Conservation (phyloP, 495 filamentous ascomycete genomes). For the Staphylotrichum tortipilum region DNA sequence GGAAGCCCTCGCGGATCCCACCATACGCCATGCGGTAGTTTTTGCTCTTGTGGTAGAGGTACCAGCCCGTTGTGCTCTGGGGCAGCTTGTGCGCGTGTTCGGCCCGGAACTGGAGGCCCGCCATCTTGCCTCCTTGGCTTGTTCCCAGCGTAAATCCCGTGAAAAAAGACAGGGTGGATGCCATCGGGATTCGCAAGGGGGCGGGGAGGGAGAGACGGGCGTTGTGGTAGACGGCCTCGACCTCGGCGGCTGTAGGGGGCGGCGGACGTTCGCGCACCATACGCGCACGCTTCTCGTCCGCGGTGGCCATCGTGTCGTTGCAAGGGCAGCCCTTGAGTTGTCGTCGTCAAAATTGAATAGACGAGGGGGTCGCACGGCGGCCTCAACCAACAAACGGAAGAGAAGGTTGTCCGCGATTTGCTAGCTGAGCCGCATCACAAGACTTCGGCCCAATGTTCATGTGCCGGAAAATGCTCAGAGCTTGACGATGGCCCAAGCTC, state of each 20-base stretch:
- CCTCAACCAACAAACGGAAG: too few relatives aligned
- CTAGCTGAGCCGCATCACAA: too few relatives aligned
- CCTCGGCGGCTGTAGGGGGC: conserved; percentile 7
- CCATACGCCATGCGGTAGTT: conserved; percentile 76
- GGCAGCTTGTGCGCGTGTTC: conserved; percentile 90
- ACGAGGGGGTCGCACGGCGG: too few relatives aligned
- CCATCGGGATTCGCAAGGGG: conserved; percentile 53
- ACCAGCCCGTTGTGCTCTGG: conserved; percentile 75
- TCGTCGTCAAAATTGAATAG: too few relatives aligned
- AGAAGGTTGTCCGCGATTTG: too few relatives aligned
- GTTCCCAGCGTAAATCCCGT: conserved; percentile 62
- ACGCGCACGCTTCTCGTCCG: neutral
- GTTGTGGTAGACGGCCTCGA: conserved; percentile 20
- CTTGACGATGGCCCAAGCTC: conserved; percentile 18
- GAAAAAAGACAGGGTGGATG: conserved; percentile 48
- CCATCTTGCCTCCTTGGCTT: conserved; percentile 60
- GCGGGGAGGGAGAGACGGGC: conserved; percentile 54
- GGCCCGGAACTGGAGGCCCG: conserved; percentile 77
- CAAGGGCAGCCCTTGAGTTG: too few relatives aligned
- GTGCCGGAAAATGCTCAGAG: neutral
- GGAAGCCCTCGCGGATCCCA: conserved; percentile 65
- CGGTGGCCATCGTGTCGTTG: neutral
- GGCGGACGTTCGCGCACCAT: neutral
- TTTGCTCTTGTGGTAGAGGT: conserved; percentile 94
- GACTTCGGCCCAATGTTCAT: too few relatives aligned